These are phyloP conservation scores for Thuja plicata DNA, from an alignment of 83 land plant species.

Conservation along the genomic window DNA sequence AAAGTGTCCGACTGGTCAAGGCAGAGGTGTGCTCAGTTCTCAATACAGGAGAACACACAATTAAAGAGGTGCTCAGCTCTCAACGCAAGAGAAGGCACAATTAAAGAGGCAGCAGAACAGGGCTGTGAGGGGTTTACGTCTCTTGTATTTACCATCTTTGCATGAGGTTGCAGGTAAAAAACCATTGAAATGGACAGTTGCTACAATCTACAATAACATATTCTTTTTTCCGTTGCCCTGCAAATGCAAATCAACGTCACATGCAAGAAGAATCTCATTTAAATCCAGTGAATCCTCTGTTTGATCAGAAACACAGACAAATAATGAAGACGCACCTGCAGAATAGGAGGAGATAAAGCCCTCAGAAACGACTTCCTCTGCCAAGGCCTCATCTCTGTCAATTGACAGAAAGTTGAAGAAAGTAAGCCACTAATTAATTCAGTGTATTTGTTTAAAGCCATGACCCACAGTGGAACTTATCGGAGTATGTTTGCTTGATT, in stretches of 20 bases:
- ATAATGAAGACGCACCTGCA: background rate
- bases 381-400: background rate
- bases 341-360: conserved; percentile 6
- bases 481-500: background rate
- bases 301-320: background rate
- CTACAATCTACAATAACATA: background rate
- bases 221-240: background rate
- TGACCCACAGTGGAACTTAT: background rate
- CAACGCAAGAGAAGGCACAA: too few species aligned
- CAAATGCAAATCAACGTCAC: background rate
- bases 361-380: background rate
- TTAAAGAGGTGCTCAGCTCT: too few species aligned
- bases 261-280: background rate
- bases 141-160: too few species aligned
- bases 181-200: too few species aligned
- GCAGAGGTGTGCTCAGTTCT: too few species aligned
- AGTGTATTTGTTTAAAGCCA: background rate
- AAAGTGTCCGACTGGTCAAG: too few species aligned
- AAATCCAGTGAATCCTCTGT: background rate
- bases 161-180: too few species aligned
- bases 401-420: background rate
- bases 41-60: too few species aligned
- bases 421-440: background rate
- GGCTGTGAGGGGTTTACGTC: too few species aligned
- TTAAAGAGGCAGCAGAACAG: too few species aligned